Conservation (phyloP, 148 eudicot genomes). For the Rheum nobile region DNA sequence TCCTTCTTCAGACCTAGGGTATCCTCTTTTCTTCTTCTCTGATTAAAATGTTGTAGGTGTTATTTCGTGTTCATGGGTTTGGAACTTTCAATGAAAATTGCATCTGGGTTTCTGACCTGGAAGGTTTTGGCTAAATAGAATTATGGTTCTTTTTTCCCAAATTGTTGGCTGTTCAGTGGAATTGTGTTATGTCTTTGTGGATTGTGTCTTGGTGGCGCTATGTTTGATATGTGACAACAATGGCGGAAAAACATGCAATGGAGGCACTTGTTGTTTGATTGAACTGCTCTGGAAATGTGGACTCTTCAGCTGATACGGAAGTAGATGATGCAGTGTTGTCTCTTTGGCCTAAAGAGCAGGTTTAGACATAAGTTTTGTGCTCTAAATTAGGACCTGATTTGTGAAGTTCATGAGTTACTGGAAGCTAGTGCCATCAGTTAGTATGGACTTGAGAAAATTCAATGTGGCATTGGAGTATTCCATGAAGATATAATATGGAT, state of each 20-base stretch:
- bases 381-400: not conserved
- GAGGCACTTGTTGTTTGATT: not conserved
- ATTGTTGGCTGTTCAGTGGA: not conserved
- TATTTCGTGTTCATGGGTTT: not conserved
- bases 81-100: not conserved
- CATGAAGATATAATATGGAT: not conserved
- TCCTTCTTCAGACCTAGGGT: slow-evolving; percentile 21
- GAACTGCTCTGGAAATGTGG: not conserved
- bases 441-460: not conserved
- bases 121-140: not conserved
- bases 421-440: not conserved
- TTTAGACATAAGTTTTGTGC: not conserved
- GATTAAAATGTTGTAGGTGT: not conserved
- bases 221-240: not conserved
- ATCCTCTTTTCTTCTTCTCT: not conserved
- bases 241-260: not conserved
- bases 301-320: not conserved
- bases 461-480: not conserved
- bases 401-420: not conserved
- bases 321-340: not conserved
- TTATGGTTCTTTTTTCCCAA: not conserved
- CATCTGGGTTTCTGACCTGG: not conserved
- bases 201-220: not conserved
- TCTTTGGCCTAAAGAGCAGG: not conserved
- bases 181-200: not conserved